Evolutionary conservation across 139 green algal genomes (phyloP).

Genomic region (Bryopsis sp.): DNA sequence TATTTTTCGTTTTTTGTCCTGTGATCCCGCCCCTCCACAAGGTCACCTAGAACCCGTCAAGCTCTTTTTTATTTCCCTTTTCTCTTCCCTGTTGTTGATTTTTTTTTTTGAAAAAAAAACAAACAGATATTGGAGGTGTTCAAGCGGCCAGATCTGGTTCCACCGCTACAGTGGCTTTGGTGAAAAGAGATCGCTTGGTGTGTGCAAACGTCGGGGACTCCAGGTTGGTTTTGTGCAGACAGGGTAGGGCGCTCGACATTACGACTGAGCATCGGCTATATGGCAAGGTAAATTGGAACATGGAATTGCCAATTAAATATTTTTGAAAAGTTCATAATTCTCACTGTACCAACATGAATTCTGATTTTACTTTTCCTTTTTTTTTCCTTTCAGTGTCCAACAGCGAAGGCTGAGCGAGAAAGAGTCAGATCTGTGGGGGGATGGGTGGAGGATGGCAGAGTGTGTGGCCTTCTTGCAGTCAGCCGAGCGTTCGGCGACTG

Average conservation of each 20-base stretch:
- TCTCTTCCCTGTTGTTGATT: background rate
- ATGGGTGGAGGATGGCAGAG: conserved; percentile 49
- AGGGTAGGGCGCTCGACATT: conserved; percentile 21
- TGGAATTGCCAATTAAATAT: background rate
- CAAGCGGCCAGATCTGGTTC: conserved; percentile 20
- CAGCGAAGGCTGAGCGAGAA: conserved; percentile 31
- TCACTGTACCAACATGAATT: background rate
- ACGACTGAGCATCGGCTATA: conserved; percentile 43
- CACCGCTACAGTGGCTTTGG: conserved; percentile 28
- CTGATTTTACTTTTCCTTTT: background rate
- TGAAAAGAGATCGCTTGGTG: conserved; percentile 21
- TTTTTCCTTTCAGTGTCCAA: background rate
- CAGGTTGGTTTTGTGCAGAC: conserved; percentile 30
- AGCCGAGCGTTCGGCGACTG: conserved; percentile 52
- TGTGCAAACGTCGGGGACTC: conserved; percentile 30
- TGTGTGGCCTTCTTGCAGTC: conserved; percentile 54
- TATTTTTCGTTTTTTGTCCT: no score
- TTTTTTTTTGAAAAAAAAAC: no score
- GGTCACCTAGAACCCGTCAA: background rate
- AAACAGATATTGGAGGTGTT: conserved; percentile 10
- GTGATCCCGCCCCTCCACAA: no score
- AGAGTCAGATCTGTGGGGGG: conserved; percentile 39
- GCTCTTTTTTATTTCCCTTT: background rate
- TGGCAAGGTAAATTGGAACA: conserved; percentile 32
- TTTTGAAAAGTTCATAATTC: background rate